These are phyloP conservation scores for Candida coleopterorum DNA, from an alignment of 805 yeast genomes.

Conservation along the genomic window DNA sequence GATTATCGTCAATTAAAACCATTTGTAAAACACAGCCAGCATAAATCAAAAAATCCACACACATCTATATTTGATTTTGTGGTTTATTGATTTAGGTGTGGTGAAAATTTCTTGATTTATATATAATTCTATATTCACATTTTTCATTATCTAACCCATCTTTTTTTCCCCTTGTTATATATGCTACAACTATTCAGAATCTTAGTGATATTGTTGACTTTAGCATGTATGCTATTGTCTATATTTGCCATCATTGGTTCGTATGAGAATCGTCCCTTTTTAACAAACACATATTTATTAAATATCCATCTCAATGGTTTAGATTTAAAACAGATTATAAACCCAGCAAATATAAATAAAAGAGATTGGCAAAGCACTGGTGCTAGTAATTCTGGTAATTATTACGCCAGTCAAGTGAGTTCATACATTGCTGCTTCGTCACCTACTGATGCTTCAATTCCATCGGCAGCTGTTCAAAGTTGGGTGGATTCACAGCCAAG, in stretches of 20 bases:
- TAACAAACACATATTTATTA: constrained; percentile 32
- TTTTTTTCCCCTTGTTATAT: too few relatives aligned
- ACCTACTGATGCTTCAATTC: constrained; percentile 2
- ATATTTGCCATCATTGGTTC: constrained; percentile 37
- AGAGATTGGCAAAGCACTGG: constrained; percentile 7
- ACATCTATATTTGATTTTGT: too few relatives aligned
- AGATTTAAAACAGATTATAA: constrained; percentile 27
- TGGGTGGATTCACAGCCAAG: constrained; percentile 3
- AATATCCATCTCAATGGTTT: constrained; percentile 31
- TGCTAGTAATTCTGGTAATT: not conserved
- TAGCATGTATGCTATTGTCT: constrained; percentile 27
- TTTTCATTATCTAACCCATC: too few relatives aligned
- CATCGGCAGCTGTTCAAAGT: constrained; percentile 4
- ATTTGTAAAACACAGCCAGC: too few relatives aligned
- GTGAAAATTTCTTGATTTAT: too few relatives aligned
- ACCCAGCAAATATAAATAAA: constrained; percentile 12
- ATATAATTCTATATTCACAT: too few relatives aligned
- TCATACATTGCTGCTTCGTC: not conserved
- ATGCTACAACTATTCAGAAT: constrained; percentile 32
- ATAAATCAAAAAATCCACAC: too few relatives aligned
- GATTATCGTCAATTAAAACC: too few relatives aligned
- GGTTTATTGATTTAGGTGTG: too few relatives aligned
- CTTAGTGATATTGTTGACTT: constrained; percentile 27
- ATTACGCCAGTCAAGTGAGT: constrained; percentile 1
- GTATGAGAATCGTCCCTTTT: constrained; percentile 27